Evolutionary conservation across 1,139 yeast genomes (phyloP).

Genomic region (Schizosaccharomyces versatilis): DNA sequence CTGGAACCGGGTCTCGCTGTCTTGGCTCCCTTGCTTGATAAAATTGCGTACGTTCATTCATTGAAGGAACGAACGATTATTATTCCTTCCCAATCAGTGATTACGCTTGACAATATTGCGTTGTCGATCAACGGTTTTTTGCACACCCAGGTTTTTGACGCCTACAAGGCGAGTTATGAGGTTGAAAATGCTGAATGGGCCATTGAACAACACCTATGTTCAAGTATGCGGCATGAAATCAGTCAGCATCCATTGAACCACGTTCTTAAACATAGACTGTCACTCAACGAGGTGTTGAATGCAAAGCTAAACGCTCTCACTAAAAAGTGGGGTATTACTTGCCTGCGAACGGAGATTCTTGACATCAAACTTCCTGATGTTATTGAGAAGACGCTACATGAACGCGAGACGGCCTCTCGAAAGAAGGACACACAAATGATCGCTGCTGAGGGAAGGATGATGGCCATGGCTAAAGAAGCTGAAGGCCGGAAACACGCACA

Average conservation of each 20-base stretch:
- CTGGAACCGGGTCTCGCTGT: constrained; percentile 62
- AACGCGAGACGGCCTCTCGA: constrained; percentile 65
- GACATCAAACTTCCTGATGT: constrained; percentile 65
- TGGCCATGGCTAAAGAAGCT: constrained; percentile 56
- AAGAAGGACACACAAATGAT: constrained; percentile 69
- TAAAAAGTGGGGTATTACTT: constrained; percentile 64
- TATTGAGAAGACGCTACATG: neutral
- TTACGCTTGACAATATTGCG: constrained; percentile 68
- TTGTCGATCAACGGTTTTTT: constrained; percentile 68
- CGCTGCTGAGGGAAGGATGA: constrained; percentile 69
- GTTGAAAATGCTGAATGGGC: constrained; percentile 80
- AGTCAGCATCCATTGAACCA: constrained; percentile 63
- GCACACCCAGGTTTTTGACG: constrained; percentile 55
- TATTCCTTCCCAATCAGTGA: constrained; percentile 65
- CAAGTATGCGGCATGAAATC: constrained; percentile 76
- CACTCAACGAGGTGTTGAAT: constrained; percentile 50
- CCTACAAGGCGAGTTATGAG: constrained; percentile 71
- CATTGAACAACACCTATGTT: constrained; percentile 65
- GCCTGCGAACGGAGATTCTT: constrained; percentile 66
- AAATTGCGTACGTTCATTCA: constrained; percentile 59
- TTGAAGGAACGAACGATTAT: constrained; percentile 67
- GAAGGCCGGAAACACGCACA: constrained; percentile 57
- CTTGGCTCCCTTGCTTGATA: constrained; percentile 49
- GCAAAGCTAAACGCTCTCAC: constrained; percentile 70
- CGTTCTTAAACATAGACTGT: constrained; percentile 45